Percentiles rank a stretch among this genome's conserved stretches.
phyloP scores from a whole-genome alignment of 2,329 filamentous ascomycete species.

The Neofusicoccum parvum region DNA sequence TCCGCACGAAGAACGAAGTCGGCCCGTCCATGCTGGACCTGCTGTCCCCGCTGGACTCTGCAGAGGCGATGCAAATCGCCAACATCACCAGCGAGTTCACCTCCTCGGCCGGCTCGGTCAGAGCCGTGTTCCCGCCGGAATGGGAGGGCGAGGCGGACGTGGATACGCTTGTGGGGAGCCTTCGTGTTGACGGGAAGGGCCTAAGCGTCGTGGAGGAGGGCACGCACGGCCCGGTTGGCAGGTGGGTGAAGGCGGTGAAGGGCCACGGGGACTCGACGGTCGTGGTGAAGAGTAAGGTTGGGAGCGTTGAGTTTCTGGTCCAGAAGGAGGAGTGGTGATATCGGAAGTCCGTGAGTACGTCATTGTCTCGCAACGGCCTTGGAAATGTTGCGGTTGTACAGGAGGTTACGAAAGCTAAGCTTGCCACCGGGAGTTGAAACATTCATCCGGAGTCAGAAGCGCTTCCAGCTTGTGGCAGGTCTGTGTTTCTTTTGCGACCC shows the following conservation, averaged over 20 bases:
- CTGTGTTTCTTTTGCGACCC: too few relatives aligned
- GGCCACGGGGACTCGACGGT: neutral
- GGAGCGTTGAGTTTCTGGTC: conserved; percentile 3
- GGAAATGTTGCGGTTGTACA: too few relatives aligned
- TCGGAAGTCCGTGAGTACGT: too few relatives aligned
- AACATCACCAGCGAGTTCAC: neutral
- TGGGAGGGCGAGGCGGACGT: neutral
- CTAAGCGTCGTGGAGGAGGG: neutral
- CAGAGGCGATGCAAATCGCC: neutral
- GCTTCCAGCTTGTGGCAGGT: too few relatives aligned
- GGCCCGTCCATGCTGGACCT: neutral
- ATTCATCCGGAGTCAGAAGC: too few relatives aligned
- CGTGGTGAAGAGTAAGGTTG: neutral
- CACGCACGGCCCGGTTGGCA: neutral
- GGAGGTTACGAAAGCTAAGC: too few relatives aligned
- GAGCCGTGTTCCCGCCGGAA: neutral
- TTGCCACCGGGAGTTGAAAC: too few relatives aligned
- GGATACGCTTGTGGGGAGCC: neutral
- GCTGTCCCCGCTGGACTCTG: neutral
- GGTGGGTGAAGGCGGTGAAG: conserved; percentile 8
- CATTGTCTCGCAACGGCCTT: too few relatives aligned
- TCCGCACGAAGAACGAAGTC: neutral
- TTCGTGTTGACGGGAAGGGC: neutral
- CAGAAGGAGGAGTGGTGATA: neutral
- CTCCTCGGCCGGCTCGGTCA: neutral